A percentile compares a stretch with the other conserved stretches of the same genome.
Evolutionary conservation across 495 filamentous ascomycete genomes (phyloP).

Genomic region (Neurospora sp.): DNA sequence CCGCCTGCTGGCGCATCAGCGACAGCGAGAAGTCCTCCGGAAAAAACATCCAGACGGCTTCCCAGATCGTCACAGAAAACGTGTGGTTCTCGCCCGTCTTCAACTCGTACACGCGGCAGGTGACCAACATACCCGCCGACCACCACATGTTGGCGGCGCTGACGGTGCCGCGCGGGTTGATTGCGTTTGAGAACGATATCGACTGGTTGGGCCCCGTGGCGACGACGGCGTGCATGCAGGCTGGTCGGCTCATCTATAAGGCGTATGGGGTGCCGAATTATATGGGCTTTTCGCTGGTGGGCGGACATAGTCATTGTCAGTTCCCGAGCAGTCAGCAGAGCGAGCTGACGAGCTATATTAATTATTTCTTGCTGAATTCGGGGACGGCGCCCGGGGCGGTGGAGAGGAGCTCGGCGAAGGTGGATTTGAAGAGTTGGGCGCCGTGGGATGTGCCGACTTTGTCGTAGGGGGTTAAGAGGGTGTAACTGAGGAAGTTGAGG

Average conservation of each 20-base stretch:
- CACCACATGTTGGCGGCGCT: constrained; percentile 43
- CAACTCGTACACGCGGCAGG: constrained; percentile 25
- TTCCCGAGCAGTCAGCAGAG: constrained; percentile 42
- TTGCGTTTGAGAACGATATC: constrained; percentile 44
- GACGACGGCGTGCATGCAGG: constrained; percentile 46
- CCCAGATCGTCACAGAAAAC: constrained; percentile 42
- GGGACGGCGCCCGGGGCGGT: constrained; percentile 25
- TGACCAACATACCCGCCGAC: constrained; percentile 34
- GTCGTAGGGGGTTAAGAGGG: constrained; percentile 10
- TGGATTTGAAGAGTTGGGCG: constrained; percentile 29
- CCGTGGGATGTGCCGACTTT: constrained; percentile 31
- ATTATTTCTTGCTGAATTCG: constrained; percentile 30
- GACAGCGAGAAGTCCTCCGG: constrained; percentile 35
- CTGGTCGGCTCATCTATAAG: constrained; percentile 41
- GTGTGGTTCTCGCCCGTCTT: constrained; percentile 41
- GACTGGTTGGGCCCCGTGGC: constrained; percentile 44
- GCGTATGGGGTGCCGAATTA: constrained; percentile 37
- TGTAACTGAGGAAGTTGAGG: background rate
- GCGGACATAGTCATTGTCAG: constrained; percentile 44
- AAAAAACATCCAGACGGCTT: constrained; percentile 46
- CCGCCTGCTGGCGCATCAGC: constrained; percentile 45
- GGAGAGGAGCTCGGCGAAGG: constrained; percentile 29
- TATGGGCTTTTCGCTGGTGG: constrained; percentile 46
- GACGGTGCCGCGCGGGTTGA: constrained; percentile 37
- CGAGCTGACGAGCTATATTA: constrained; percentile 41